Conservation (phyloP, 495 filamentous ascomycete genomes). For the Xylaria grammica region DNA sequence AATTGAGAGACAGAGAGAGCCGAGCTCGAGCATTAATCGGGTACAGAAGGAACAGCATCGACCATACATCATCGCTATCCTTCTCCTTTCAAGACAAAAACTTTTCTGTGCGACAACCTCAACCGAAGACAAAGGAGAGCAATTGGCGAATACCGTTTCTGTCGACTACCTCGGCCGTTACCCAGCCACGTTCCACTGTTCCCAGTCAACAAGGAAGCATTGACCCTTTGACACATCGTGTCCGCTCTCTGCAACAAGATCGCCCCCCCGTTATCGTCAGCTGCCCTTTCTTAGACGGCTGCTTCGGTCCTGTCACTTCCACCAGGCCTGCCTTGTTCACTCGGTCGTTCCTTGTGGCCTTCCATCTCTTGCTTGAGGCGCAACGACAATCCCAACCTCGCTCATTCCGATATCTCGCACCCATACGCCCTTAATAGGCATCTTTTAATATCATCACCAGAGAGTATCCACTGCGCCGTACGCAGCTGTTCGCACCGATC, state of each 20-base stretch:
- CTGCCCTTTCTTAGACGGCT: slow-evolving; percentile 24
- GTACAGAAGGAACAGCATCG: background rate
- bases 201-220: slow-evolving; percentile 32
- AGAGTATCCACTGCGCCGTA: slow-evolving; percentile 26
- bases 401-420: slow-evolving; percentile 32
- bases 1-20: background rate
- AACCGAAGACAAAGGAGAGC: slow-evolving; percentile 26
- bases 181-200: slow-evolving; percentile 26
- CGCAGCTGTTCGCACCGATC: slow-evolving; percentile 26
- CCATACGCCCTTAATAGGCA: slow-evolving; percentile 14
- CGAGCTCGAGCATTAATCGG: background rate
- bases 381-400: slow-evolving; percentile 26
- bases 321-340: slow-evolving; percentile 31
- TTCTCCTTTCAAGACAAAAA: slow-evolving; percentile 6
- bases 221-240: slow-evolving; percentile 12
- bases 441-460: slow-evolving; percentile 32
- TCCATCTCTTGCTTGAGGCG: background rate
- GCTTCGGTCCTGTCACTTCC: slow-evolving; percentile 20
- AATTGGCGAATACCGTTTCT: slow-evolving; percentile 31
- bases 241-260: background rate
- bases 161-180: slow-evolving; percentile 24
- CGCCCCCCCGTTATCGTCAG: slow-evolving; percentile 6
- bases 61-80: background rate
- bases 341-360: slow-evolving; percentile 35
- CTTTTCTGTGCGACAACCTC: background rate